Conservation (phyloP, 2,329 filamentous ascomycete genomes). For the Juglanconis sp. region DNA sequence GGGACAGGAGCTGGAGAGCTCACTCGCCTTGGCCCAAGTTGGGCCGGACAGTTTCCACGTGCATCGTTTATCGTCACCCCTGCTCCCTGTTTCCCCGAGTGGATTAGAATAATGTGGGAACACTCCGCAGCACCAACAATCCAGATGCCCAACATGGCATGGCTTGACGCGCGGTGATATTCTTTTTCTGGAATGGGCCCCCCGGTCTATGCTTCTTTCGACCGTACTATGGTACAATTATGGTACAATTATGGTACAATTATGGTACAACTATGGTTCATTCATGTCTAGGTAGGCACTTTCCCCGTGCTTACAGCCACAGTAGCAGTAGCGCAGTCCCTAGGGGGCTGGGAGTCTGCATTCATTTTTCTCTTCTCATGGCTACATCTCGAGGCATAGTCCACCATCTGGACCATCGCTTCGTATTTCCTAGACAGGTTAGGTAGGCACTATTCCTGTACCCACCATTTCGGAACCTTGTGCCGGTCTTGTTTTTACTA, state of each 20-base stretch:
- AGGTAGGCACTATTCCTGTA: background rate
- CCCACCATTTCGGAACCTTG: background rate
- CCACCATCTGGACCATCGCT: background rate
- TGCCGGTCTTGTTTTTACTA: background rate
- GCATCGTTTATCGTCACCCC: constrained; percentile 8
- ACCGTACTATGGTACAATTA: background rate
- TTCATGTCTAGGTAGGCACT: too few relatives aligned
- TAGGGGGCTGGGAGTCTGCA: too few relatives aligned
- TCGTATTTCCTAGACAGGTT: background rate
- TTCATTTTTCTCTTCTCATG: background rate
- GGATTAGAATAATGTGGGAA: background rate
- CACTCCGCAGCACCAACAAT: constrained; percentile 5
- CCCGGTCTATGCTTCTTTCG: background rate
- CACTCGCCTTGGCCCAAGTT: too few relatives aligned
- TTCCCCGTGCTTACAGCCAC: too few relatives aligned
- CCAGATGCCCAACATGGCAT: constrained; percentile 15
- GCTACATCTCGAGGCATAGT: background rate
- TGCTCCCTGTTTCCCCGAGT: constrained; percentile 1
- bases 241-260: background rate
- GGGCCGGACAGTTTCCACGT: constrained; percentile 9
- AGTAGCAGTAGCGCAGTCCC: too few relatives aligned
- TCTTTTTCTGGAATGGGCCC: background rate
- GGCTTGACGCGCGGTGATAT: constrained; percentile 1
- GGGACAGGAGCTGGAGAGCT: background rate
- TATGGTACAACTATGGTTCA: background rate